Evolutionary conservation across 2,329 filamentous ascomycete species (phyloP).

Genomic region (Thielaviopsis punctulata): DNA sequence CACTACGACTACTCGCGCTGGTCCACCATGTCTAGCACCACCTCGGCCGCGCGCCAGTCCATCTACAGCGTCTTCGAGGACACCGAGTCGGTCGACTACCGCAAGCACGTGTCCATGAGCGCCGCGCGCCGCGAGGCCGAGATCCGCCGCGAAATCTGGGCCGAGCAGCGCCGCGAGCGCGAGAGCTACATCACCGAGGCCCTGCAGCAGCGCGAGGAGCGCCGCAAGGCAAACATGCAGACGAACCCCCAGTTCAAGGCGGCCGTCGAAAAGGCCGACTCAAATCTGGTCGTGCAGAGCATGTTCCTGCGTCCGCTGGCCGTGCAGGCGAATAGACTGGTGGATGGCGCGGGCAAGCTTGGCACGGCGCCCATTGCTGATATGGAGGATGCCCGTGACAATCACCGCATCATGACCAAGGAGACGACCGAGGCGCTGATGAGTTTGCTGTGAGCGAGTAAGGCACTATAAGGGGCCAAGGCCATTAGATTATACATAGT

Average conservation of each 20-base stretch:
- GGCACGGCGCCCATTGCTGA: not conserved
- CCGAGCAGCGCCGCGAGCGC: slow-evolving; percentile 6
- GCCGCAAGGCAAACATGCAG: not conserved
- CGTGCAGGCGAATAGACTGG: slow-evolving; percentile 3
- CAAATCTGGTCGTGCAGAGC: slow-evolving; percentile 7
- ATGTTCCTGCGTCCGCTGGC: slow-evolving; percentile 10
- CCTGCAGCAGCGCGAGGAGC: slow-evolving; percentile 1
- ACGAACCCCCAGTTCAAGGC: slow-evolving; percentile 5
- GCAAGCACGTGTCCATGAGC: slow-evolving; percentile 1
- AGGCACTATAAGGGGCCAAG: not conserved
- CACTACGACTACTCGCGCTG: slow-evolving; percentile 10
- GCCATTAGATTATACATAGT: too few species aligned
- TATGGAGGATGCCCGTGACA: not conserved
- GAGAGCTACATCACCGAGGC: slow-evolving; percentile 8
- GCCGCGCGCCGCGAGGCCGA: slow-evolving; percentile 7
- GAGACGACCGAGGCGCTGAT: slow-evolving; percentile 10
- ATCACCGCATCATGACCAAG: slow-evolving; percentile 1
- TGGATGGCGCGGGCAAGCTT: not conserved
- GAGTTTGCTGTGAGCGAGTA: slow-evolving; percentile 6
- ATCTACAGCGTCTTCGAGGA: not conserved
- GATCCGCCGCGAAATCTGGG: slow-evolving; percentile 6
- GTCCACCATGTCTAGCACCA: slow-evolving; percentile 8
- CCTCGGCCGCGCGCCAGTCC: not conserved
- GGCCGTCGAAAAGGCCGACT: slow-evolving; percentile 4
- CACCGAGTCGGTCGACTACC: not conserved